phyloP scores from a whole-genome alignment of 2,329 filamentous ascomycete genomes.

The Trichoderma koningiopsis region DNA sequence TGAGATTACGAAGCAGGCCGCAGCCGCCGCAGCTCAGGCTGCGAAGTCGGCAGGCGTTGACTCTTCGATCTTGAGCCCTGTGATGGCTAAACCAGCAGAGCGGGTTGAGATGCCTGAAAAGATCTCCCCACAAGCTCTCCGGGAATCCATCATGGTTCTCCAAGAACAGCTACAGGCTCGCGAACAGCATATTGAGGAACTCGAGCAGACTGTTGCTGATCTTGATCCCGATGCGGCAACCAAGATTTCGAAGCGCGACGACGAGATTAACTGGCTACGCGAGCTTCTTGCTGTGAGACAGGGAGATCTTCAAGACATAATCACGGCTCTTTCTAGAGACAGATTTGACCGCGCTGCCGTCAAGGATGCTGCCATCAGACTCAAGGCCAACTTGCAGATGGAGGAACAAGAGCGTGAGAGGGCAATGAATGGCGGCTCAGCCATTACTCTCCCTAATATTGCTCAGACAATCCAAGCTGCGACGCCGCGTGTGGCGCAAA shows the following conservation, averaged over 20 bases:
- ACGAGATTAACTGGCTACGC: constrained; percentile 92
- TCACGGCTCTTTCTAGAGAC: constrained; percentile 73
- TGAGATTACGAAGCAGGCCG: constrained; percentile 85
- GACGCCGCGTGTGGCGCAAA: constrained; percentile 81
- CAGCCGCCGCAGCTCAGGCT: constrained; percentile 77
- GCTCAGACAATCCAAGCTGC: constrained; percentile 76
- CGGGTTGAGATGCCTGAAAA: constrained; percentile 69
- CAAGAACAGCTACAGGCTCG: constrained; percentile 97
- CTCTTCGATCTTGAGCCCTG: constrained; percentile 31
- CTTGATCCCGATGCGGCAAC: constrained; percentile 74
- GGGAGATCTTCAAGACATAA: constrained; percentile 90
- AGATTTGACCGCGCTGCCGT: constrained; percentile 77
- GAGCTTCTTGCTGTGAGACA: constrained; percentile 89
- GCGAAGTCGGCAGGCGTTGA: constrained; percentile 61
- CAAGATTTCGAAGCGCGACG: constrained; percentile 88
- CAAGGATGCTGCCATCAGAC: constrained; percentile 86
- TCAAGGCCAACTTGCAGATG: constrained; percentile 96
- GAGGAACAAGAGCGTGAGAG: constrained; percentile 94
- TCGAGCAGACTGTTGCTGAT: constrained; percentile 70
- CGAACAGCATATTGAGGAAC: constrained; percentile 83
- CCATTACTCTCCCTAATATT: constrained; percentile 71
- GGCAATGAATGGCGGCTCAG: constrained; percentile 69
- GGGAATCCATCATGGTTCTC: constrained; percentile 93
- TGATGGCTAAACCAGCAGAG: constrained; percentile 34
- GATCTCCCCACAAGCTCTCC: constrained; percentile 90